Evolutionary conservation across 2,329 filamentous ascomycete genomes (phyloP).

Genomic region (Chaetomium olivaceum): DNA sequence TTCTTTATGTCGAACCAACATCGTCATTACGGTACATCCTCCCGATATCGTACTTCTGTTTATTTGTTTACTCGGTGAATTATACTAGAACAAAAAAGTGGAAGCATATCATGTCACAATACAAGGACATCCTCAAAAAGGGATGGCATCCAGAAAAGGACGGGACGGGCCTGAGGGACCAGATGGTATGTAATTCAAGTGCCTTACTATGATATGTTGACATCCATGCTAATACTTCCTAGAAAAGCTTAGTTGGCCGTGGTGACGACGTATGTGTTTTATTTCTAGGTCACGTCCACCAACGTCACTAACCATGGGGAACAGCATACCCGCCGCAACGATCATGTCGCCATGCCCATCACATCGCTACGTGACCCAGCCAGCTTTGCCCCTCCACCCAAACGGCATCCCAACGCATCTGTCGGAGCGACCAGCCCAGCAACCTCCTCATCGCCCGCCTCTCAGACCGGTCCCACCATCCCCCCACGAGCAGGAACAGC

Average conservation of each 20-base stretch:
- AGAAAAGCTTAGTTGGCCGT: conserved; percentile 51
- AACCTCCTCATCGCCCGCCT: conserved; percentile 32
- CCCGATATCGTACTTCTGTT: background rate
- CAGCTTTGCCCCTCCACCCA: conserved; percentile 80
- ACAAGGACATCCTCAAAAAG: conserved; percentile 51
- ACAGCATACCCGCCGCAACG: conserved; percentile 30
- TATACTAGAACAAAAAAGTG: no score
- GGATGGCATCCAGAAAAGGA: conserved; percentile 55
- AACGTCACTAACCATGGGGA: background rate
- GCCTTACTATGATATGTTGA: no score
- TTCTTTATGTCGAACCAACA: background rate
- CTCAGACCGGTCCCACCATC: conserved; percentile 34
- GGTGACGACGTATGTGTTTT: conserved; percentile 35
- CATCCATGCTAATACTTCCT: background rate
- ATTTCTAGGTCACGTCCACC: background rate
- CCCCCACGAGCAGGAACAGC: conserved; percentile 27
- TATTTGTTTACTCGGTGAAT: background rate
- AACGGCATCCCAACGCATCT: conserved; percentile 45
- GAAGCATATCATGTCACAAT: conserved; percentile 12
- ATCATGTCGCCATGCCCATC: conserved; percentile 60
- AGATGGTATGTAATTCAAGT: conserved; percentile 46
- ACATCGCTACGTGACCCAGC: conserved; percentile 72
- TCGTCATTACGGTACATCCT: background rate
- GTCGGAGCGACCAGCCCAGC: conserved; percentile 18
- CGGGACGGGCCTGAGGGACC: conserved; percentile 44